phyloP scores from a whole-genome alignment of 352 stramenopile species.

The Peronospora belbahrii region DNA sequence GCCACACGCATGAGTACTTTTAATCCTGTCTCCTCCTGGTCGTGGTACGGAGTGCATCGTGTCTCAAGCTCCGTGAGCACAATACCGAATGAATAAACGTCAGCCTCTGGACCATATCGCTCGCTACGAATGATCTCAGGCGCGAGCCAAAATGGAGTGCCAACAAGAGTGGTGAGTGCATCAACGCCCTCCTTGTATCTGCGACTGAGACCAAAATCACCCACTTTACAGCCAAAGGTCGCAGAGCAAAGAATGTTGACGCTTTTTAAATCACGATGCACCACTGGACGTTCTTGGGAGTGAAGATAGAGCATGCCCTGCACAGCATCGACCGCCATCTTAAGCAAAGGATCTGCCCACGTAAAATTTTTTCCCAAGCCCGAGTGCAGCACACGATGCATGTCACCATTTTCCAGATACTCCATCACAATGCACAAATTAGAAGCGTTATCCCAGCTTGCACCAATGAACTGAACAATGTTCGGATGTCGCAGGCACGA shows the following conservation, averaged over 20 bases:
- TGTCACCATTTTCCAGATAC: constrained; percentile 85
- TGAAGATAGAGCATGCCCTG: constrained; percentile 86
- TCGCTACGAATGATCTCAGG: constrained; percentile 86
- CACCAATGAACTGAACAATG: constrained; percentile 86
- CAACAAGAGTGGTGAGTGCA: constrained; percentile 75
- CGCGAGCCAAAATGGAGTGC: constrained; percentile 82
- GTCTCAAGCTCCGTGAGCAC: constrained; percentile 84
- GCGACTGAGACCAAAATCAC: constrained; percentile 80
- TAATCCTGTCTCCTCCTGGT: constrained; percentile 58
- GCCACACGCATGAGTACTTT: constrained; percentile 79
- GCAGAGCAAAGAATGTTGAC: constrained; percentile 85
- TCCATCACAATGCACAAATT: constrained; percentile 88
- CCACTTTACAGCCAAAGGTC: constrained; percentile 85
- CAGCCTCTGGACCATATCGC: constrained; percentile 63
- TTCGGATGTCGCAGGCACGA: constrained; percentile 80
- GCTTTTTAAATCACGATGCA: constrained; percentile 84
- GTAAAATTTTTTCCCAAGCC: constrained; percentile 72
- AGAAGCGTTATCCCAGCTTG: constrained; percentile 83
- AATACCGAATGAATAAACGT: constrained; percentile 88
- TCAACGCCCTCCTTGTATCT: constrained; percentile 80
- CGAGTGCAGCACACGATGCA: constrained; percentile 82
- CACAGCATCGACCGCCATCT: constrained; percentile 81
- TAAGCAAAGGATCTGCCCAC: constrained; percentile 78
- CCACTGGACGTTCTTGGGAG: constrained; percentile 72
- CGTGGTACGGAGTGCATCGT: constrained; percentile 74